Percentiles rank a stretch among this genome's conserved stretches.
Evolutionary conservation across 2,329 filamentous ascomycete genomes (phyloP).

Genomic region (Paraconiothyrium brasiliense): DNA sequence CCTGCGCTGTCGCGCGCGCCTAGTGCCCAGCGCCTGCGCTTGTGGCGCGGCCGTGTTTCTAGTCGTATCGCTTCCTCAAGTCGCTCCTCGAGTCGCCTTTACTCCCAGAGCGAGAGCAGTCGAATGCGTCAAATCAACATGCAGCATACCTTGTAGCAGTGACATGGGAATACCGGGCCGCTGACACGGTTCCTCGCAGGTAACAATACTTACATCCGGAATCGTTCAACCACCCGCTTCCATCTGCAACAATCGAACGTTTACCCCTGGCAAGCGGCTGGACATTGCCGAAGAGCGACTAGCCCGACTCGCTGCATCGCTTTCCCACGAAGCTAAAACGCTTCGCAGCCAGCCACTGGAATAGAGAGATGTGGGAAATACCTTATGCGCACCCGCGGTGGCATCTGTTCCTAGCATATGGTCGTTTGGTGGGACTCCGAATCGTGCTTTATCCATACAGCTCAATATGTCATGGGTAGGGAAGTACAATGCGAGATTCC

Average conservation of each 20-base stretch:
- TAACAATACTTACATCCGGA: background rate
- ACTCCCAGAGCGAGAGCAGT: background rate
- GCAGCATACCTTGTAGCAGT: background rate
- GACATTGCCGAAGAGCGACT: background rate
- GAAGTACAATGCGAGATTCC: background rate
- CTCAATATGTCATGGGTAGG: background rate
- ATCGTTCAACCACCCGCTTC: background rate
- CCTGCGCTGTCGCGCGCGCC: background rate
- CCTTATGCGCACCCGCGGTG: background rate
- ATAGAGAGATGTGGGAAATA: background rate
- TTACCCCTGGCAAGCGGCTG: conserved; percentile 4
- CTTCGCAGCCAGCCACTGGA: background rate
- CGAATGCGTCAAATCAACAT: background rate
- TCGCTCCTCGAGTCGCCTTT: background rate
- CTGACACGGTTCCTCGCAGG: background rate
- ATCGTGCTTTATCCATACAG: background rate
- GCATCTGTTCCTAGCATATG: background rate
- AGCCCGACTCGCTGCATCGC: background rate
- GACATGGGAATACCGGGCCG: background rate
- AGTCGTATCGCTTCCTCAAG: background rate
- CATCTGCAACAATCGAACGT: background rate
- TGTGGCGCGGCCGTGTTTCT: background rate
- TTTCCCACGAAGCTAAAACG: background rate
- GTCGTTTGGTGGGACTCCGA: background rate
- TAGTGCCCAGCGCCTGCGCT: background rate